These are phyloP conservation scores for Vachellia collinsii DNA, from an alignment of 306 rosid species.

Conservation along the genomic window DNA sequence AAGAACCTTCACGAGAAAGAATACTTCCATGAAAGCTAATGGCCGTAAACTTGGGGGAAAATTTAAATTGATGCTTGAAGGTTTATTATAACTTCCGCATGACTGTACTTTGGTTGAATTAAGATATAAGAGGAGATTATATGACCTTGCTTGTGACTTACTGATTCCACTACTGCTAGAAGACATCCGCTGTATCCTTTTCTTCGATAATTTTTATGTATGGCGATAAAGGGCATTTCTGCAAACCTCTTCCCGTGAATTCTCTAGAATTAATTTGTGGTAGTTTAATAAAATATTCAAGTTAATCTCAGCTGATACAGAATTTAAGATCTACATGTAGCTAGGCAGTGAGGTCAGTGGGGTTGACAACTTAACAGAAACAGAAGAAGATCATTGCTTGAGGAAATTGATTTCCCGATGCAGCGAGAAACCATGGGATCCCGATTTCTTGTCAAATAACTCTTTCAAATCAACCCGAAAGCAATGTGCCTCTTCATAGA, in stretches of 20 bases:
- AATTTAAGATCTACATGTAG: neutral
- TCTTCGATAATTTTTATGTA: neutral
- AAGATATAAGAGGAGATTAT: neutral
- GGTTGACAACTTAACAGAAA: too few relatives aligned
- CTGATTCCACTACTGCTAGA: conserved; percentile 34
- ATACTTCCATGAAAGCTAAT: neutral
- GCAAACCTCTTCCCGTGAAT: conserved; percentile 41
- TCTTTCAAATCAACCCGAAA: too few relatives aligned
- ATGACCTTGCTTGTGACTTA: conserved; percentile 27
- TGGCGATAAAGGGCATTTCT: conserved; percentile 47
- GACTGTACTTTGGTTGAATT: neutral
- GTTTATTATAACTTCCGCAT: neutral
- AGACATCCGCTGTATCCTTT: conserved; percentile 35
- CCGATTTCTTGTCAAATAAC: too few relatives aligned
- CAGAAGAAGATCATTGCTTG: too few relatives aligned
- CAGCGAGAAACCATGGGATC: too few relatives aligned
- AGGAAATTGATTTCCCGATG: too few relatives aligned
- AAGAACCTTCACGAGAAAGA: neutral
- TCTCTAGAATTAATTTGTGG: conserved; percentile 19
- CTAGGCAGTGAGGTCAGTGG: neutral
- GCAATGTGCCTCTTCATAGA: too few relatives aligned
- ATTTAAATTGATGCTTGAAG: neutral
- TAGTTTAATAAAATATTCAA: neutral
- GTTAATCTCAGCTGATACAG: neutral
- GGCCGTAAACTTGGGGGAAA: neutral